Evolutionary conservation across 1,284 basidiomycete species (phyloP), one percentile per base, ranked within the genome.

Genomic region (Ustilago trichophora): DNA sequence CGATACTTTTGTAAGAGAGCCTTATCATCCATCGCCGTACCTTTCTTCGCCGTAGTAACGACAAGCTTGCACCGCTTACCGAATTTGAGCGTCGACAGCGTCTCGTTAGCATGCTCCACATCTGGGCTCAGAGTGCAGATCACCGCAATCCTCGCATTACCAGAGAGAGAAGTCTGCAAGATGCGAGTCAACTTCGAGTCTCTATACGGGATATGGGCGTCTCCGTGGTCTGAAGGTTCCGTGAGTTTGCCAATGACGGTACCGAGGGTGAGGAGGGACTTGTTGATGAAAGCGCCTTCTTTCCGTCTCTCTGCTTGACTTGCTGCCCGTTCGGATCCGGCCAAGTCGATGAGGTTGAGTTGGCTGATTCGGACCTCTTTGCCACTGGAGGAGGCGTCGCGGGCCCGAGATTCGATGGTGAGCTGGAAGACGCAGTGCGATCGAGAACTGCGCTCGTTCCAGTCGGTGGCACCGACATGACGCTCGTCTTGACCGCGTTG

Each of bases 371-470:
- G 66, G 2, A 80, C 76, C 18, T 73, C 71, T 10, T 63, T 67
- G 9, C 60, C 41, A 15, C 16, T n/a, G n/a, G 26, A 16, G 15
- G 16, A 16, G 3, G 34, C 19, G 18, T 43, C 29, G 4, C 54
- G 44, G 3, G 45, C 38, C 2, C 73, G 57, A 35, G 71, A 72
- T 51, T 75, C 71, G 59, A 82, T 82, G 16, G 85, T 85, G 33
- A 87, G 83, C 1, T 84, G 84, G 56, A 87, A 86, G 2, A 86
- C 85, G 69, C 91, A 92, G 82, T 98, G 95, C 83, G 90, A 92
- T n/a, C 95, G 85, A 72, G 91, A 93, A 83, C 91, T 93, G 42
- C 93, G 84, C 76, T 93, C 91, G 80, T 98, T 98, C 92, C 94
- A 98, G 81, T 98, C 95, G 12, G 95, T 98, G 62, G 89, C 91